Evolutionary conservation across 2,329 filamentous ascomycete species (phyloP).

Genomic region (Epicoccum nigrum): DNA sequence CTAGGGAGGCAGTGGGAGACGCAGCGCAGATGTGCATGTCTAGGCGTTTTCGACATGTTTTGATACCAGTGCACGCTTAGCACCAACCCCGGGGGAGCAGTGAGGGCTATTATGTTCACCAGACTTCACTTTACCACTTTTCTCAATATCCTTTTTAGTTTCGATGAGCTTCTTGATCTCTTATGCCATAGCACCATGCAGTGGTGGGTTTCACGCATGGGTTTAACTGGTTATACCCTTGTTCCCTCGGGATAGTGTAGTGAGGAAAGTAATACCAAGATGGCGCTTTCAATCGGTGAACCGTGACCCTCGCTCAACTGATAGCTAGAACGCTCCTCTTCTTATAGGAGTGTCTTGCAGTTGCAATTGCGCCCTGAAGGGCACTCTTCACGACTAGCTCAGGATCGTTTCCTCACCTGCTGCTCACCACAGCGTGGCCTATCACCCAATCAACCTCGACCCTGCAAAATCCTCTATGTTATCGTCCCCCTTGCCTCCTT

Average conservation of each 20-base stretch:
- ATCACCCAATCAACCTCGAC: conserved; percentile 25
- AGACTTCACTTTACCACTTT: conserved; percentile 33
- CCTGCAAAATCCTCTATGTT: conserved; percentile 45
- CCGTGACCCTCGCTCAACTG: no score
- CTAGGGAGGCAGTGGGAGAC: conserved; percentile 12
- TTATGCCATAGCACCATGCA: conserved; percentile 40
- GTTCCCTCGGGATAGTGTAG: conserved; percentile 34
- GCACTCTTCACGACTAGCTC: not conserved
- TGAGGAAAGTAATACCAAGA: conserved; percentile 31
- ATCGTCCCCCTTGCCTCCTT: conserved; percentile 30
- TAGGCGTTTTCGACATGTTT: conserved; percentile 32
- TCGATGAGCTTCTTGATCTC: conserved; percentile 34
- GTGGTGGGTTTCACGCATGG: conserved; percentile 20
- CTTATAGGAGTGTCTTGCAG: not conserved
- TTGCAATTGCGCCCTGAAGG: not conserved
- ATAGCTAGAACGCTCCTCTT: not conserved
- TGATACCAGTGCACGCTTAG: conserved; percentile 50
- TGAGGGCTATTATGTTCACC: conserved; percentile 33
- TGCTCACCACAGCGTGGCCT: not conserved
- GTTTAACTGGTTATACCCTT: conserved; percentile 20
- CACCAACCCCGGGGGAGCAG: conserved; percentile 30
- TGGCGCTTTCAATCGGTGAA: not conserved
- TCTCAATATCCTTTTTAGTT: conserved; percentile 47
- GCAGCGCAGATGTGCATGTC: conserved; percentile 11
- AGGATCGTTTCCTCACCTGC: not conserved